Conservation (phyloP, 2,329 filamentous ascomycete species). For the Xylariaceae sp. region DNA sequence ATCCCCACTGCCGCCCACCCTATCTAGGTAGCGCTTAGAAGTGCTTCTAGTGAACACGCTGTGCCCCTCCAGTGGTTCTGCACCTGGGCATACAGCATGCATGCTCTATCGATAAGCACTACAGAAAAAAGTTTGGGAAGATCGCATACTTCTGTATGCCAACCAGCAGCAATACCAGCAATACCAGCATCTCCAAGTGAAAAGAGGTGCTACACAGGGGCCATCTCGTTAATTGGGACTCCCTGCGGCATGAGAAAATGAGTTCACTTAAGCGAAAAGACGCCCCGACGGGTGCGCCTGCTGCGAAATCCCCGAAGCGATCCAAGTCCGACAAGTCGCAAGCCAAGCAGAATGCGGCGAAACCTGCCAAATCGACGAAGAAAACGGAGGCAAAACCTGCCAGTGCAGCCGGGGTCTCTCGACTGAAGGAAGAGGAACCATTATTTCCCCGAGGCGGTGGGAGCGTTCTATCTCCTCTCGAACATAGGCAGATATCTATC, state of each 20-base stretch:
- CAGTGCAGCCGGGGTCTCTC: slow-evolving; percentile 36
- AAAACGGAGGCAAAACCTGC: slow-evolving; percentile 22
- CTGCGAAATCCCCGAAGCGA: slow-evolving; percentile 47
- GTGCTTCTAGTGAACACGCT: too few species aligned
- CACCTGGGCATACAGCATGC: too few species aligned
- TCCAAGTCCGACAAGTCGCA: slow-evolving; percentile 34
- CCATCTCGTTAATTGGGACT: too few species aligned
- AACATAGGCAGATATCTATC: slow-evolving; percentile 93
- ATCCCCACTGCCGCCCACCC: too few species aligned
- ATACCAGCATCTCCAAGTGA: too few species aligned
- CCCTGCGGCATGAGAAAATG: slow-evolving; percentile 37
- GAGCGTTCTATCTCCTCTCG: slow-evolving; percentile 83
- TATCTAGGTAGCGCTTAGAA: too few species aligned
- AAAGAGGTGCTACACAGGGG: too few species aligned
- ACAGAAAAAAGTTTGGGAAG: slow-evolving; percentile 17
- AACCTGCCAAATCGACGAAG: slow-evolving; percentile 23
- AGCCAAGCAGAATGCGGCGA: slow-evolving; percentile 32
- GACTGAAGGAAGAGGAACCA: slow-evolving; percentile 71
- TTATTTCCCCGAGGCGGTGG: slow-evolving; percentile 90
- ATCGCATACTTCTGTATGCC: too few species aligned
- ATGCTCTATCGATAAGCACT: slow-evolving; percentile 18
- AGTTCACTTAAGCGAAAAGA: slow-evolving; percentile 54
- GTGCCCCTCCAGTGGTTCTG: too few species aligned
- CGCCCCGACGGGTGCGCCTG: slow-evolving; percentile 46
- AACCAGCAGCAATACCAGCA: too few species aligned